Conservation (phyloP, 441 rosid genomes). For the Daphne laureola region DNA sequence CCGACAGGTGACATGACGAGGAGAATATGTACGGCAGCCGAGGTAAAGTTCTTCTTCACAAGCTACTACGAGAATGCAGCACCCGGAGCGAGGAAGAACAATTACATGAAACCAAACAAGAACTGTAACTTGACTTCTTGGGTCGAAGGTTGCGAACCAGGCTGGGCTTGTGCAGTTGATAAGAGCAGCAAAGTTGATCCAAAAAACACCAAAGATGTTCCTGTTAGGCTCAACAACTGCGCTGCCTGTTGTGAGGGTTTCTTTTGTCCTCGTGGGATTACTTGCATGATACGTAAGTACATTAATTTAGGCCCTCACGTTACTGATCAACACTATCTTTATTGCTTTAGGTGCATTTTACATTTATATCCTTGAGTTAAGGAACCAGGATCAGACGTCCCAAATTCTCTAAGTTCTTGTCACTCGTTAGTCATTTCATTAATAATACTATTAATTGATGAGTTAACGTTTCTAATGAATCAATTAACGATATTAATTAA, state of each 20-base stretch:
- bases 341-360: too few species aligned
- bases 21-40: slow-evolving; percentile 90
- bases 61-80: slow-evolving; percentile 34
- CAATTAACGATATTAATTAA: too few species aligned
- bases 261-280: slow-evolving; percentile 93
- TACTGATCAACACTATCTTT: not conserved
- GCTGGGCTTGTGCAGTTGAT: slow-evolving; percentile 77
- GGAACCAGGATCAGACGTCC: too few species aligned
- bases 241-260: slow-evolving; percentile 81
- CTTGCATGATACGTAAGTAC: slow-evolving; percentile 97
- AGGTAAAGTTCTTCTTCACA: slow-evolving; percentile 63
- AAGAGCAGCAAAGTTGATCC: slow-evolving; percentile 38
- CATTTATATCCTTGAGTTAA: too few species aligned
- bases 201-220: slow-evolving; percentile 44
- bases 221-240: slow-evolving; percentile 45
- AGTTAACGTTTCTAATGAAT: too few species aligned
- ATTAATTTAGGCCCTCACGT: not conserved
- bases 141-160: slow-evolving; percentile 91
- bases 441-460: too few species aligned
- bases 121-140: slow-evolving; percentile 86
- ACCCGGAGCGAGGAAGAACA: slow-evolving; percentile 26
- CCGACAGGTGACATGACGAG: slow-evolving; percentile 55
- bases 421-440: too few species aligned
- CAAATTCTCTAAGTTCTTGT: too few species aligned
- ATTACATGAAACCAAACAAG: slow-evolving; percentile 67